Evolutionary conservation across 768 basidiomycete species (phyloP).

Genomic region (Naganishia onofrii): DNA sequence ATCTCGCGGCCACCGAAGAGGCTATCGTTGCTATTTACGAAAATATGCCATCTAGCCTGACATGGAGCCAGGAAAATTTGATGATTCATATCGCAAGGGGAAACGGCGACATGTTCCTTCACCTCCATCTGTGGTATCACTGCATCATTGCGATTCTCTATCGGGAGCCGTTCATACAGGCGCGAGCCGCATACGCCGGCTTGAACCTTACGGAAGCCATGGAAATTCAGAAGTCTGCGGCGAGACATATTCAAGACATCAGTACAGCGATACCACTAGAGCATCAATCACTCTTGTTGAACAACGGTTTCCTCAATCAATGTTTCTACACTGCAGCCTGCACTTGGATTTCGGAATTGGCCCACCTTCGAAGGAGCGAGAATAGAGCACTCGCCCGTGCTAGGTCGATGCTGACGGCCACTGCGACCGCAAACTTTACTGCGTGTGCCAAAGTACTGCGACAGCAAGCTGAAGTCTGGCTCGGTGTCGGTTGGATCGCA

Average conservation of each 20-base stretch:
- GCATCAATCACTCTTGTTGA: constrained; percentile 18
- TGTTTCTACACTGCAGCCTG: constrained; percentile 22
- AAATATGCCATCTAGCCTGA: constrained; percentile 20
- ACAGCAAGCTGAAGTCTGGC: constrained; percentile 24
- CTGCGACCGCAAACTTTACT: constrained; percentile 15
- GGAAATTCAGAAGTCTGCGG: constrained; percentile 26
- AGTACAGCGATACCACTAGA: constrained; percentile 7
- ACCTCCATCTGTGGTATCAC: constrained; percentile 24
- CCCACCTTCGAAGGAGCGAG: constrained; percentile 15
- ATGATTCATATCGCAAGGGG: constrained; percentile 16
- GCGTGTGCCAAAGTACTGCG: constrained; percentile 22
- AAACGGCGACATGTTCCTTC: constrained; percentile 26
- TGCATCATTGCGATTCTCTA: constrained; percentile 25
- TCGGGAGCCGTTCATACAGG: constrained; percentile 24
- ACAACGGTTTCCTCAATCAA: constrained; percentile 23
- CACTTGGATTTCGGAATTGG: constrained; percentile 25
- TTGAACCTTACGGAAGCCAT: constrained; percentile 15
- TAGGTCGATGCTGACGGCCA: constrained; percentile 10
- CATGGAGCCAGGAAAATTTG: constrained; percentile 21
- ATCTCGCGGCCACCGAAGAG: constrained; percentile 18
- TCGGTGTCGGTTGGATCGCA: constrained; percentile 23
- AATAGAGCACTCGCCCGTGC: constrained; percentile 15
- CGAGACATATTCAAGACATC: constrained; percentile 23
- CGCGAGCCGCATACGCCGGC: constrained; percentile 13
- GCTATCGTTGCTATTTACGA: constrained; percentile 23